Evolutionary conservation across 2,329 filamentous ascomycete genomes (phyloP).

Genomic region (Fusarium albosuccineum): DNA sequence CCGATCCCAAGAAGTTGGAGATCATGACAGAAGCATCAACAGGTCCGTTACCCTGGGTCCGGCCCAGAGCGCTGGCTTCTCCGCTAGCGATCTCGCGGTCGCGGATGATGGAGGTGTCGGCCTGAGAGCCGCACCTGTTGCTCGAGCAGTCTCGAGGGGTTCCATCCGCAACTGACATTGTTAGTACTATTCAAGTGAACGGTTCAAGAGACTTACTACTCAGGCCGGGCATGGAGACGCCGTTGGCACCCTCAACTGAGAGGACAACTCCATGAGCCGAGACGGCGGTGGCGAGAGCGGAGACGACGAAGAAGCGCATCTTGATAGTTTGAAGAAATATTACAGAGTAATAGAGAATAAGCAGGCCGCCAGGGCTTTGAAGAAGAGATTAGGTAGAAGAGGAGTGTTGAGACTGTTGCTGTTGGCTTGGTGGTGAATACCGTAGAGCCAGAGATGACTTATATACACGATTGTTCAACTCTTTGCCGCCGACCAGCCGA

Average conservation of each 20-base stretch:
- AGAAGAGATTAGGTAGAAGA: background rate
- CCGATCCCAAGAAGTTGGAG: constrained; percentile 68
- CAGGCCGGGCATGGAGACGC: constrained; percentile 73
- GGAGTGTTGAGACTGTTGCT: constrained; percentile 1
- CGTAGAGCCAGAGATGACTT: background rate
- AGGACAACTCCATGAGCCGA: constrained; percentile 71
- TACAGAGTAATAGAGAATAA: background rate
- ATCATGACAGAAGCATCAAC: constrained; percentile 70
- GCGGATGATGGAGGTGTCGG: constrained; percentile 78
- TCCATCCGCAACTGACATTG: constrained; percentile 67
- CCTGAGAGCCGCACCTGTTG: constrained; percentile 73
- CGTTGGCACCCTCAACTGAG: constrained; percentile 69
- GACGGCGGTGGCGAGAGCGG: constrained; percentile 59
- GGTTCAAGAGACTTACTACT: constrained; percentile 40
- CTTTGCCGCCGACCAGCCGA: background rate
- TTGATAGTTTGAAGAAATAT: constrained; percentile 19
- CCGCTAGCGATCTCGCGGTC: constrained; percentile 67
- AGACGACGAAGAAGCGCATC: constrained; percentile 49
- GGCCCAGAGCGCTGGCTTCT: constrained; percentile 70
- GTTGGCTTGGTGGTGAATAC: background rate
- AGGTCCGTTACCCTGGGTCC: constrained; percentile 70
- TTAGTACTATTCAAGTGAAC: constrained; percentile 5
- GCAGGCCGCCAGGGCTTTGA: constrained; percentile 4
- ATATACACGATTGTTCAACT: background rate
- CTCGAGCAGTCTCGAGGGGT: constrained; percentile 76